Conservation (phyloP, 345 rosid genomes). For the Anastatica hierochuntica region DNA sequence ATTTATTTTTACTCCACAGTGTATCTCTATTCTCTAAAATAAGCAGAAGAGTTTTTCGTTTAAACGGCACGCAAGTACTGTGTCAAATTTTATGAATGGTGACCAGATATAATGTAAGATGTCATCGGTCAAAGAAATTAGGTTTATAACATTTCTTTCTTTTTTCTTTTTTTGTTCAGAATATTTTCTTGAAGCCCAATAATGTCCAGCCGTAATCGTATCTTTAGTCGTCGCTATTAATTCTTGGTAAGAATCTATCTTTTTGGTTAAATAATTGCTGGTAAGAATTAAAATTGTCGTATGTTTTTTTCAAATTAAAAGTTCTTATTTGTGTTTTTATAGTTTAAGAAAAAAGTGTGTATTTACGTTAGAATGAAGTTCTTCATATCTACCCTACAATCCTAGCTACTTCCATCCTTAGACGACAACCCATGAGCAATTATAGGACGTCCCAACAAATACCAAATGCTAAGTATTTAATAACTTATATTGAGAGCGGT, state of each 20-base stretch:
- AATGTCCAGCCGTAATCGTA: conserved; percentile 21
- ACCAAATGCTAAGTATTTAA: conserved; percentile 7
- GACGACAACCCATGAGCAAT: conserved; percentile 23
- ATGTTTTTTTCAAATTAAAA: background rate
- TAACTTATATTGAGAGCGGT: no score
- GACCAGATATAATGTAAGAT: conserved; percentile 4
- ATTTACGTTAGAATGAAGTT: conserved; percentile 13
- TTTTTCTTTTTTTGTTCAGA: background rate
- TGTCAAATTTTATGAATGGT: conserved; percentile 12
- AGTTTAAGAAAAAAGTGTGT: no score
- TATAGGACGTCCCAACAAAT: conserved; percentile 12
- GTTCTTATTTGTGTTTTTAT: background rate
- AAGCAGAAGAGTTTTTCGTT: background rate
- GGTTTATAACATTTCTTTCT: conserved; percentile 10
- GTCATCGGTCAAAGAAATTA: conserved; percentile 25
- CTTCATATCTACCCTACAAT: conserved; percentile 20
- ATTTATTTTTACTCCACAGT: background rate
- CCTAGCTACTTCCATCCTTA: conserved; percentile 15
- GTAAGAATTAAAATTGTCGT: conserved; percentile 5
- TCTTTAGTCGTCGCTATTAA: conserved; percentile 17
- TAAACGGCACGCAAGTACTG: conserved; percentile 12
- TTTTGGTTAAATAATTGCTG: background rate
- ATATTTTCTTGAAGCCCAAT: no score
- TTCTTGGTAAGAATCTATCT: background rate
- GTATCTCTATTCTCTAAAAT: background rate